Evolutionary conservation across 2,329 filamentous ascomycete species (phyloP), one percentile per base, ranked within the genome.

Genomic region (Hypoxylon sp.): DNA sequence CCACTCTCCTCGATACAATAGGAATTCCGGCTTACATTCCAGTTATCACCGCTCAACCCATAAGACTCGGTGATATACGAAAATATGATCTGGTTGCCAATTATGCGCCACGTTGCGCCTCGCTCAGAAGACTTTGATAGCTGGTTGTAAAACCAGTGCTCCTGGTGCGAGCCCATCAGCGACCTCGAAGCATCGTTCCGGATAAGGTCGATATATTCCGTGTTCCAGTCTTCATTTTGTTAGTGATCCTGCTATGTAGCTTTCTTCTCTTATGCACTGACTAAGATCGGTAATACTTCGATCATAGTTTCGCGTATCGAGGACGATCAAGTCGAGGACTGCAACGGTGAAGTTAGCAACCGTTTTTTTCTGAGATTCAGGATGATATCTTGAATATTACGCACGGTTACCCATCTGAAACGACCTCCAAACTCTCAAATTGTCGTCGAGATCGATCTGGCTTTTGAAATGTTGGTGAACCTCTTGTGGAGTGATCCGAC

Each of bases 41-140:
- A 81, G 50, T 78, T 80, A 32, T 78, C 72, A 0, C 61, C 62
- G 16, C 73, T 74, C 9, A 73, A 66, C n/a, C 77, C 74, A 41
- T 75, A 73, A n/a, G 72, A 74, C 56, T 79, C 69, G 9, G 68
- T 72, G 23, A 89, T 76, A 5, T 83, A 82, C 6, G 86, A 88
- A 78, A 93, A 92, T 51, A 92, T 79, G 43, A 90, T 87, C 75
- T 93, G 91, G 25, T 88, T 90, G 8, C 91, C 91, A 45, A 94
- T 84, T 16, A 94, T 76, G 41, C 91, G 83, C 91, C 91, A 94
- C 0, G 85, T 83, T 0, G 90, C 88, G 23, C 88, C 88, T n/a
- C 90, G 85, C 14, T 85, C 72, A n/a, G 85, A 81, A 0, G 88
- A 90, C 51, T 84, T 76, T 4, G 82, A 82, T 6, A 92, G 79